Base-by-base conservation (phyloP, 192 early-diverging fungal genomes). In the Phlyctochytrium planicorne region DNA sequence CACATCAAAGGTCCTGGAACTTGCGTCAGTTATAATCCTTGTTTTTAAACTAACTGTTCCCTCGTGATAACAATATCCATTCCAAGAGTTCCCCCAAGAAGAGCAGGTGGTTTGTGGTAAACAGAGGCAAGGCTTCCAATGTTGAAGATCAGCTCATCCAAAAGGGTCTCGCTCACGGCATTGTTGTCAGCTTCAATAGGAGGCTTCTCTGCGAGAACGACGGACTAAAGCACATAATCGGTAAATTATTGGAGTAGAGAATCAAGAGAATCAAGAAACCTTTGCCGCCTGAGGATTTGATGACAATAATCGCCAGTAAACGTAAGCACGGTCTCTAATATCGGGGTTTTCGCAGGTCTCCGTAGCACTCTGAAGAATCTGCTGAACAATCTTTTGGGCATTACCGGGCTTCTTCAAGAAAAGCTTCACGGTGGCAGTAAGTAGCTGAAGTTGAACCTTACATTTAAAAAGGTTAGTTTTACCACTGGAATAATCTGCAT, bases 281-380 rank as follows among this genome's bases (percentile, higher is more conserved):
- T 95, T 95, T 2, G 93, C 90, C 2, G 90, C 89, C 36, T 90
- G 90, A 16, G 94, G 94, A 71, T 98, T 93, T 0, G 96, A 95
- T 12, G 94, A 96, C 23, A 99, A 78, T 63, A 99, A 76, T 20
- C 97, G 82, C 96, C 97, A 98, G 79, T 98, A 98, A 69, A 99
- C 95, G 63, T 93, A 98, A 2, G 93, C 97, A 52, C 97, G 88
- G 77, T 99, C 97, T 59, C 97, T 88, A 62, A 99, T 81, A 80
- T 99, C 97, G 0, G 97, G 97, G 75, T 97, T 97, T 69, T 96
- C 97, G 27, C 89, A 86, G 31, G 94, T 90, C 75, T 97, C 93
- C 4, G 96, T 98, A 4, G 95, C 90, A 84, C 86, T 91, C 76
- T 97, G 95, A 27, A 99, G 82, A 50, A 99, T 88, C 77, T 92